phyloP scores from a whole-genome alignment of 2,329 filamentous ascomycete species.

The Colletotrichum sojae region DNA sequence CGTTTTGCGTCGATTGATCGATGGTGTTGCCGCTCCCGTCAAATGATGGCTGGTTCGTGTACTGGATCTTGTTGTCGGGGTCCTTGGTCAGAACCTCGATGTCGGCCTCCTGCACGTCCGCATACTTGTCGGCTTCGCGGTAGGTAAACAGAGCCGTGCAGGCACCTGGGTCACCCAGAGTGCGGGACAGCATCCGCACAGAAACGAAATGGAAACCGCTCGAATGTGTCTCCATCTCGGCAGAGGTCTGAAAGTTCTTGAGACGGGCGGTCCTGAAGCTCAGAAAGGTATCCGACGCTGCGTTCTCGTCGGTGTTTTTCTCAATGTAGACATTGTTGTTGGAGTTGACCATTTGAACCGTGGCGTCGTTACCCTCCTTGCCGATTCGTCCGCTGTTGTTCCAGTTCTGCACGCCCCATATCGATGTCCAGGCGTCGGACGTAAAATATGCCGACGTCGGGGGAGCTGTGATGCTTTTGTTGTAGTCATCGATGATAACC shows the following conservation, averaged over 20 bases:
- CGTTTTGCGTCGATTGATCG: slow-evolving; percentile 62
- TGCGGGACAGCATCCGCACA: slow-evolving; percentile 66
- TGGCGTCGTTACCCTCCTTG: slow-evolving; percentile 45
- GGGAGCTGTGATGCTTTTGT: slow-evolving; percentile 47
- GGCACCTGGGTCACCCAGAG: slow-evolving; percentile 62
- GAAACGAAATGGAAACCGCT: slow-evolving; percentile 57
- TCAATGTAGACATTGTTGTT: slow-evolving; percentile 64
- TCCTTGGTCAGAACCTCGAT: slow-evolving; percentile 67
- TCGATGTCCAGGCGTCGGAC: slow-evolving; percentile 51
- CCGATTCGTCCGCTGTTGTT: slow-evolving; percentile 50
- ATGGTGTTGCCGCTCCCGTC: slow-evolving; percentile 60
- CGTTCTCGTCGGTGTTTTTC: slow-evolving; percentile 51
- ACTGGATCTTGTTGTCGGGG: slow-evolving; percentile 61
- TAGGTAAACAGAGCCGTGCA: slow-evolving; percentile 70
- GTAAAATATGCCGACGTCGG: slow-evolving; percentile 58
- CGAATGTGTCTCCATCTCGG: slow-evolving; percentile 61
- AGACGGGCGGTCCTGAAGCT: slow-evolving; percentile 63
- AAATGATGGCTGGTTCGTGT: slow-evolving; percentile 73
- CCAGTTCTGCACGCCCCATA: slow-evolving; percentile 58
- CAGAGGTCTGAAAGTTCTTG: slow-evolving; percentile 60
- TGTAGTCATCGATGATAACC: slow-evolving; percentile 47
- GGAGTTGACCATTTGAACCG: slow-evolving; percentile 57
- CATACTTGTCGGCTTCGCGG: slow-evolving; percentile 52
- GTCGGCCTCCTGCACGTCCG: slow-evolving; percentile 65
- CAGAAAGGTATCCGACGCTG: slow-evolving; percentile 59